A percentile compares a stretch with the other conserved stretches of the same genome.
These are phyloP conservation scores for Rhizopogon sp. DNA, from an alignment of 768 basidiomycete genomes.

Conservation along the genomic window DNA sequence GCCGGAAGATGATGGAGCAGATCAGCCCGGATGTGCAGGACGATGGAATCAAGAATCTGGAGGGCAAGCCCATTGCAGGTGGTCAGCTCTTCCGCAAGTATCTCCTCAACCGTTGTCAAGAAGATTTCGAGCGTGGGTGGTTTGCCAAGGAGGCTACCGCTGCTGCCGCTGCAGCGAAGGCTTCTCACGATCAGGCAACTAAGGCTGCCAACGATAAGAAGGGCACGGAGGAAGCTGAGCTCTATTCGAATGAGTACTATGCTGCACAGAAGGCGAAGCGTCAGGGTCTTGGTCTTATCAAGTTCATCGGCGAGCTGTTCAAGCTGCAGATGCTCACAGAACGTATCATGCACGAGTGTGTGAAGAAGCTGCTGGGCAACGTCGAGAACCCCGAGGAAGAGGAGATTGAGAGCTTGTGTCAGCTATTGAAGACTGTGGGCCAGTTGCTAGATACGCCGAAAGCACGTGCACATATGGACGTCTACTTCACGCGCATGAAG, in stretches of 20 bases:
- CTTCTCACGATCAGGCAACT: constrained; percentile 77
- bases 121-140: constrained; percentile 98
- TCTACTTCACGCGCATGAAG: constrained; percentile 91
- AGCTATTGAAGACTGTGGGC: constrained; percentile 87
- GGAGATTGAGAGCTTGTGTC: constrained; percentile 95
- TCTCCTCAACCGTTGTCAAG: constrained; percentile 92
- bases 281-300: constrained; percentile 93
- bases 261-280: constrained; percentile 96
- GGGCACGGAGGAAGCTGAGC: constrained; percentile 51
- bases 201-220: constrained; percentile 61
- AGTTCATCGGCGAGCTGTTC: constrained; percentile 98
- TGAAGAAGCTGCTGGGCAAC: constrained; percentile 91
- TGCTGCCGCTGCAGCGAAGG: constrained; percentile 75
- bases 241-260: constrained; percentile 96
- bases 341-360: constrained; percentile 98
- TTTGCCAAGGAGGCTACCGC: constrained; percentile 84
- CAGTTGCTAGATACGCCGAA: constrained; percentile 74
- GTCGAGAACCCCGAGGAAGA: constrained; percentile 96
- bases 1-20: constrained; percentile 93
- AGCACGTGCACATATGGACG: constrained; percentile 81
- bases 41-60: constrained; percentile 73
- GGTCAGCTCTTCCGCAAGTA: constrained; percentile 96
- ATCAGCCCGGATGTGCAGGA: constrained; percentile 86
- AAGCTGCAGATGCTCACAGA: constrained; percentile 97
- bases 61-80: constrained; percentile 88